These are phyloP conservation scores for Penicillium maclennaniae DNA, from an alignment of 495 filamentous ascomycete genomes.

Conservation along the genomic window DNA sequence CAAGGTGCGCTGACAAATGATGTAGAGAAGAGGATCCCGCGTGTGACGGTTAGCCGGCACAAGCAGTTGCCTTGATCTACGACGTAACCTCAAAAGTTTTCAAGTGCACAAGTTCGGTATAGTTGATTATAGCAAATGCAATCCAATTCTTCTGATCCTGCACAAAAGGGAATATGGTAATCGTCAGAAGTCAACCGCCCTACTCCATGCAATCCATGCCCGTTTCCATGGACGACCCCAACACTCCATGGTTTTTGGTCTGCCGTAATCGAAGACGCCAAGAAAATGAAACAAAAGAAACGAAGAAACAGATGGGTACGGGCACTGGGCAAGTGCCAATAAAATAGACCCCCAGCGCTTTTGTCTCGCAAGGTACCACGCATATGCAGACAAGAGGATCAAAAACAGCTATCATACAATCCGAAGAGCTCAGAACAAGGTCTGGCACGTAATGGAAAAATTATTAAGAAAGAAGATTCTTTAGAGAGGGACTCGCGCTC, in stretches of 20 bases:
- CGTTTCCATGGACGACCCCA: conserved; percentile 7
- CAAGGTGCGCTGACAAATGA: neutral
- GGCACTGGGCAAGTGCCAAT: conserved; percentile 6
- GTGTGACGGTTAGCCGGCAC: conserved; percentile 8
- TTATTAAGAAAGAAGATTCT: conserved; percentile 64
- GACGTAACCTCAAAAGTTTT: neutral
- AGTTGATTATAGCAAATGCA: conserved; percentile 9
- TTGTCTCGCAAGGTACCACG: conserved; percentile 19
- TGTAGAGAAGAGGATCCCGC: neutral
- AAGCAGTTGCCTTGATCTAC: neutral
- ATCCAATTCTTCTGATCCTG: conserved; percentile 22
- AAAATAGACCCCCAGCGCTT: conserved; percentile 8
- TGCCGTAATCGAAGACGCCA: conserved; percentile 22
- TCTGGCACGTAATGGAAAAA: conserved; percentile 1
- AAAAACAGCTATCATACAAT: conserved; percentile 28
- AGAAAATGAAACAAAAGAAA: conserved; percentile 12
- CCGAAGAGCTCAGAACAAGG: conserved; percentile 1
- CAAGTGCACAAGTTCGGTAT: no score
- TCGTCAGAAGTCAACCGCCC: conserved; percentile 19
- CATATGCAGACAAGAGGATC: conserved; percentile 17
- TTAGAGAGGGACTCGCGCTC: conserved; percentile 71
- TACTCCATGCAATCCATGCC: conserved; percentile 28
- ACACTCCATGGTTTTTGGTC: conserved; percentile 8
- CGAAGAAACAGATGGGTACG: conserved; percentile 9
- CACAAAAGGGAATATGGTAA: conserved; percentile 18